Evolutionary conservation across 179 eudicot species (phyloP).

Genomic region (Spergularia azorica): DNA sequence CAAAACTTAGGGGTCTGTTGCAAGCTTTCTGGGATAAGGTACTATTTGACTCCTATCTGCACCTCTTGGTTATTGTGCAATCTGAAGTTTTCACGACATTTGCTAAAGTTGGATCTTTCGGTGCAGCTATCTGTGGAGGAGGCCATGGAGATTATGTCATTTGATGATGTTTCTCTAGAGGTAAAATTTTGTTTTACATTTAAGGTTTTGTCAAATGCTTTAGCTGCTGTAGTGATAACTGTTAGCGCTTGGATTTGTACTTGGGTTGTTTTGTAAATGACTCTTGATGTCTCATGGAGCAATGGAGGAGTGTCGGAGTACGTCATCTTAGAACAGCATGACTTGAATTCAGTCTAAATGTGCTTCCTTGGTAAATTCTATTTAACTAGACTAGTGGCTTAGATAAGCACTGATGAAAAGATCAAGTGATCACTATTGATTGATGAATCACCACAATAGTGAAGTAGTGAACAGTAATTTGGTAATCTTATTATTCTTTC

Average conservation of each 20-base stretch:
- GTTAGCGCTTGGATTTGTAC: background rate
- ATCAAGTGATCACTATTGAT: background rate
- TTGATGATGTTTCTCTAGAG: conserved; percentile 69
- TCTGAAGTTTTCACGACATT: conserved; percentile 15
- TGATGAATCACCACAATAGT: background rate
- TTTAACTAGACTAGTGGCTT: background rate
- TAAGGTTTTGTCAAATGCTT: no score
- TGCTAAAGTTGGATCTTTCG: conserved; percentile 19
- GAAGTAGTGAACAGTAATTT: background rate
- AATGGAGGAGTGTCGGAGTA: no score
- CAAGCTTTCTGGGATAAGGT: conserved; percentile 98
- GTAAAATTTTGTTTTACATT: conserved; percentile 35
- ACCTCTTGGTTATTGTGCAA: conserved; percentile 14
- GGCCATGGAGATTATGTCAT: conserved; percentile 60
- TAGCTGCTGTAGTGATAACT: no score
- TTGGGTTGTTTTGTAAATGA: background rate
- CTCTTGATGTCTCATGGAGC: background rate
- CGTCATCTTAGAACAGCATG: no score
- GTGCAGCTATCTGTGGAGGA: conserved; percentile 71
- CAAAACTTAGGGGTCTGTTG: conserved; percentile 62
- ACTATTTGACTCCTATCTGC: conserved; percentile 9
- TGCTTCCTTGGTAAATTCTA: background rate
- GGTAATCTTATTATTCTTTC: conserved; percentile 15
- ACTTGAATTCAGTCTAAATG: no score
- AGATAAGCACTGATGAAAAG: no score